A percentile compares a stretch with the other conserved stretches of the same genome.
These are phyloP conservation scores for Aspergillus unguis DNA, from an alignment of 2,329 filamentous ascomycete genomes.

Conservation along the genomic window DNA sequence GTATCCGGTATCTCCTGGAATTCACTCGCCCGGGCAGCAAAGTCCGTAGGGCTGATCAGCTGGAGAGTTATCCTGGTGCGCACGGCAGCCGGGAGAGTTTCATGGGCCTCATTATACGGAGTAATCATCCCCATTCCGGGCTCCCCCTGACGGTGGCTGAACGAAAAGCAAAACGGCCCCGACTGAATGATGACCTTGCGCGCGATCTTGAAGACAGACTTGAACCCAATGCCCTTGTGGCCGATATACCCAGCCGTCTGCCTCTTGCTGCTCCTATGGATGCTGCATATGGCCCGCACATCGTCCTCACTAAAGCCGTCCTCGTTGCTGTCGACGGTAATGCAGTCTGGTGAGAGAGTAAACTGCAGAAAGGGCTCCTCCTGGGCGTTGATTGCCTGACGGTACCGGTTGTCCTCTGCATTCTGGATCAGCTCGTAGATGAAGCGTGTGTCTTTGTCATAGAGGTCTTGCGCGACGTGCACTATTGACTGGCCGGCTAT, in stretches of 20 bases:
- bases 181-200: slow-evolving; percentile 41
- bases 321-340: slow-evolving; percentile 47
- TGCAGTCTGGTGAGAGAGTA: slow-evolving; percentile 18
- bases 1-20: slow-evolving; percentile 36
- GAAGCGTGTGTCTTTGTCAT: slow-evolving; percentile 24
- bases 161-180: slow-evolving; percentile 36
- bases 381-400: slow-evolving; percentile 1
- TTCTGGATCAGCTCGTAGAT: slow-evolving; percentile 42
- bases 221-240: slow-evolving; percentile 38
- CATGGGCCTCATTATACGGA: slow-evolving; percentile 32
- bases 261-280: not conserved
- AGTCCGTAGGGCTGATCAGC: slow-evolving; percentile 8
- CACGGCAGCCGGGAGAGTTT: not conserved
- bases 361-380: slow-evolving; percentile 22
- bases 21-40: slow-evolving; percentile 28
- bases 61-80: slow-evolving; percentile 40
- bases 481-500: slow-evolving; percentile 3
- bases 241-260: not conserved
- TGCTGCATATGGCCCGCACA: not conserved
- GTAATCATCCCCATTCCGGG: slow-evolving; percentile 53
- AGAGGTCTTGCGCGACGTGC: slow-evolving; percentile 13
- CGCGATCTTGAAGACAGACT: slow-evolving; percentile 36
- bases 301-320: slow-evolving; percentile 23
- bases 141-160: slow-evolving; percentile 35
- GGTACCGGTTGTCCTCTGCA: slow-evolving; percentile 41